Conservation (phyloP, 495 filamentous ascomycete genomes). For the Aspergillus taichungensis region DNA sequence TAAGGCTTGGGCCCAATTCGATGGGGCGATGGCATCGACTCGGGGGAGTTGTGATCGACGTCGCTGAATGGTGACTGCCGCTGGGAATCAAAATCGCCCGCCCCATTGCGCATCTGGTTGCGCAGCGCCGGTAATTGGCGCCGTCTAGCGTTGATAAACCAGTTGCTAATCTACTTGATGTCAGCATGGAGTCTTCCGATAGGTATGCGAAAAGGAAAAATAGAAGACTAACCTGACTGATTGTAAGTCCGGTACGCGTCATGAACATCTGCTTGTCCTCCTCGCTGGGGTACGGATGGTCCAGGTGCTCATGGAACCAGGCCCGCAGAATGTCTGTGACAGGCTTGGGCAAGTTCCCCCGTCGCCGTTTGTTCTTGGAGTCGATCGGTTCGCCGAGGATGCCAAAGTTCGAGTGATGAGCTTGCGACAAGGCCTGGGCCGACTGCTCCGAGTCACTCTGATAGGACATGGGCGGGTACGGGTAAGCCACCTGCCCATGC, state of each 20-base stretch:
- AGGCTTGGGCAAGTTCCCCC: constrained; percentile 81
- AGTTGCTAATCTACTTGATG: constrained; percentile 69
- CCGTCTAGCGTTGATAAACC: constrained; percentile 89
- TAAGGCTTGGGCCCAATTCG: constrained; percentile 5
- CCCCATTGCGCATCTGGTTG: constrained; percentile 41
- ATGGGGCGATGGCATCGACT: constrained; percentile 27
- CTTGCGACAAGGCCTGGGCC: constrained; percentile 20
- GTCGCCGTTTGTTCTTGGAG: constrained; percentile 49
- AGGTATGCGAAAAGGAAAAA: background rate
- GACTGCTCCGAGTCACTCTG: constrained; percentile 29
- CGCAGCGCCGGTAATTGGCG: constrained; percentile 64
- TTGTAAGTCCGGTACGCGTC: constrained; percentile 63
- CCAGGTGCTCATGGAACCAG: constrained; percentile 70
- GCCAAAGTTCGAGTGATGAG: constrained; percentile 35
- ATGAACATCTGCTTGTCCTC: constrained; percentile 83
- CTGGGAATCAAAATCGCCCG: constrained; percentile 24
- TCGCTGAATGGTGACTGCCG: constrained; percentile 39
- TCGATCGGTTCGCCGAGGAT: constrained; percentile 37
- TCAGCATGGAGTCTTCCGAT: background rate
- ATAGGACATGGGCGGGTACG: constrained; percentile 24
- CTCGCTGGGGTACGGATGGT: constrained; percentile 82
- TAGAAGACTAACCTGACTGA: constrained; percentile 56
- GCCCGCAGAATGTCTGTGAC: constrained; percentile 71
- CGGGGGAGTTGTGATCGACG: constrained; percentile 25
- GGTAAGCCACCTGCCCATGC: constrained; percentile 21